Conservation (phyloP, 2,329 filamentous ascomycete genomes). For the Venturia pyrina region DNA sequence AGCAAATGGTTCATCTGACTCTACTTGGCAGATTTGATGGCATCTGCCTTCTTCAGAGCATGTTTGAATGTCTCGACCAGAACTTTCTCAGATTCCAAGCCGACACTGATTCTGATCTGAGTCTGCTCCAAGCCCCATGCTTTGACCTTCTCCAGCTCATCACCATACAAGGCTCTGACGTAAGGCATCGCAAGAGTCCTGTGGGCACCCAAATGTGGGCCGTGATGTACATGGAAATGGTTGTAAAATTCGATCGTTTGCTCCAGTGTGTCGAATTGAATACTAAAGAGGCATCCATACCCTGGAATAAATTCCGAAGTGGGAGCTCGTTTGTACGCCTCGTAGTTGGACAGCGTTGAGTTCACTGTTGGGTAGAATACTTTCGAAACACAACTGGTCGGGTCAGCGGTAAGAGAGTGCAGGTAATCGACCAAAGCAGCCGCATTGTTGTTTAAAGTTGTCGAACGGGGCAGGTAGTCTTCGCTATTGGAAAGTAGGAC, state of each 20-base stretch:
- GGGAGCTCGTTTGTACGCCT: slow-evolving; percentile 18
- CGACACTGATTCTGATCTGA: slow-evolving; percentile 39
- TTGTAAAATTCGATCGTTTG: slow-evolving; percentile 41
- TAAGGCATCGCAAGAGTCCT: slow-evolving; percentile 41
- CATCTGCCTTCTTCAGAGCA: slow-evolving; percentile 8
- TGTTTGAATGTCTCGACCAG: slow-evolving; percentile 10
- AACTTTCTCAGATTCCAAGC: slow-evolving; percentile 30
- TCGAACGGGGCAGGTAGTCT: slow-evolving; percentile 33
- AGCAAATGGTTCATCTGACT: not conserved
- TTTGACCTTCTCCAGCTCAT: slow-evolving; percentile 27
- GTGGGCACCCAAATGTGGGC: slow-evolving; percentile 46
- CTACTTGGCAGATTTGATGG: not conserved
- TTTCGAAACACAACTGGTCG: slow-evolving; percentile 21
- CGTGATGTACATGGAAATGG: slow-evolving; percentile 37
- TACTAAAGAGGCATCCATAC: slow-evolving; percentile 45
- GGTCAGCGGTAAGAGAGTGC: slow-evolving; percentile 19
- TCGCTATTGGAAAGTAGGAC: slow-evolving; percentile 37
- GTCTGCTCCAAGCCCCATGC: slow-evolving; percentile 31
- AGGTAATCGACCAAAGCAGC: slow-evolving; percentile 33
- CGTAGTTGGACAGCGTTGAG: slow-evolving; percentile 20
- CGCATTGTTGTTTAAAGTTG: slow-evolving; percentile 35
- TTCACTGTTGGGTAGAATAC: slow-evolving; percentile 36
- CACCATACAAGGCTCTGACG: slow-evolving; percentile 35
- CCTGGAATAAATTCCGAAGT: slow-evolving; percentile 41
- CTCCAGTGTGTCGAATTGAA: slow-evolving; percentile 39